phyloP scores from a whole-genome alignment of 2,329 filamentous ascomycete genomes.

The Calonectria hawksworthii region DNA sequence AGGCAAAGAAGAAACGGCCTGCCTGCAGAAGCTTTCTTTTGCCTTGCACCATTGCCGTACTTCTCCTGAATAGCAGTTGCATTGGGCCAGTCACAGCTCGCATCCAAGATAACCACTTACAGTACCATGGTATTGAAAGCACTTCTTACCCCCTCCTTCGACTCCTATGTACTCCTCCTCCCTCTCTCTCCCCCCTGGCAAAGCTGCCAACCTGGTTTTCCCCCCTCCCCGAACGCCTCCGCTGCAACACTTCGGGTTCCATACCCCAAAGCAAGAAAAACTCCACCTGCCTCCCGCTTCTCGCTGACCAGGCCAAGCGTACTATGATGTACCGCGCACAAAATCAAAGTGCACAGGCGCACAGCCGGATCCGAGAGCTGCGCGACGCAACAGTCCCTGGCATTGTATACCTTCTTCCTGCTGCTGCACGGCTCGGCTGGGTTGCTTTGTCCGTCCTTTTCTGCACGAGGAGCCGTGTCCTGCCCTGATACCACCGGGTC shows the following conservation, averaged over 20 bases:
- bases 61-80: background rate
- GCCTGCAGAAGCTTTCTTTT: background rate
- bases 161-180: background rate
- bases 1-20: constrained; percentile 4
- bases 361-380: constrained; percentile 6
- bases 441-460: background rate
- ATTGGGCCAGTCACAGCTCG: background rate
- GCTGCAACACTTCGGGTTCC: constrained; percentile 29
- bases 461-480: background rate
- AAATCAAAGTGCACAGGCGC: background rate
- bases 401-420: background rate
- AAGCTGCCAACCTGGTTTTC: constrained; percentile 18
- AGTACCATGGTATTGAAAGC: background rate
- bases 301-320: background rate
- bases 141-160: background rate
- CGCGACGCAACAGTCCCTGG: background rate
- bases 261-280: constrained; percentile 21
- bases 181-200: background rate
- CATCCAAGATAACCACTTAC: background rate
- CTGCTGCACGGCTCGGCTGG: background rate
- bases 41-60: background rate
- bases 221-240: constrained; percentile 24
- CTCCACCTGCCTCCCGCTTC: constrained; percentile 16
- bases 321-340: constrained; percentile 4
- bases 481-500: constrained; percentile 3